Percentiles rank a stretch among this genome's conserved stretches.
These are phyloP conservation scores for Heliosperma pusillum DNA, from an alignment of 148 eudicot genomes.

Conservation along the genomic window DNA sequence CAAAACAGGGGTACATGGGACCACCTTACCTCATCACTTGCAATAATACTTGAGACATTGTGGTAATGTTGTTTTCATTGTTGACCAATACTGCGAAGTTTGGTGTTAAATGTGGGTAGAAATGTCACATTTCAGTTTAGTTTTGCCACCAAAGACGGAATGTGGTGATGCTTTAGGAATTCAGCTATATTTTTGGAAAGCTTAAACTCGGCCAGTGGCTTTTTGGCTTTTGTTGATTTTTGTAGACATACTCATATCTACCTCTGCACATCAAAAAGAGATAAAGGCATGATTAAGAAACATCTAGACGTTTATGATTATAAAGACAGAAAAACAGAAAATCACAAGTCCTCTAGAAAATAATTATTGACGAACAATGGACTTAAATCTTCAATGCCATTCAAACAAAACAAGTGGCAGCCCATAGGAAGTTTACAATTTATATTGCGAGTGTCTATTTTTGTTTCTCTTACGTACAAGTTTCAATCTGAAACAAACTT, in stretches of 20 bases:
- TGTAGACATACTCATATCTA: neutral
- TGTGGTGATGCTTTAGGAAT: neutral
- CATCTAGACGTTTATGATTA: too few species aligned
- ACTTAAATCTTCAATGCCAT: neutral
- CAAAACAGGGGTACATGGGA: too few species aligned
- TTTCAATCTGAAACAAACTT: neutral
- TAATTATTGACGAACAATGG: neutral
- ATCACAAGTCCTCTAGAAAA: neutral
- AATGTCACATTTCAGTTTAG: neutral
- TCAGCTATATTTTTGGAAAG: neutral
- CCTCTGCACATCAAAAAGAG: neutral
- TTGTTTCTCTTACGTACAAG: neutral
- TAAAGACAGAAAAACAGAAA: neutral
- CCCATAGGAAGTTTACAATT: slow-evolving; percentile 1
- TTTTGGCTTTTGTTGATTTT: neutral
- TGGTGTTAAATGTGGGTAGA: neutral
- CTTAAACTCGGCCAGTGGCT: neutral
- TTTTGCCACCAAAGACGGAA: neutral
- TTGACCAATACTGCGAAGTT: neutral
- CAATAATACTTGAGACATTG: too few species aligned
- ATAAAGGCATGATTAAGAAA: neutral
- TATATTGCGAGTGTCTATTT: neutral
- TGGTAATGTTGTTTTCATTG: too few species aligned
- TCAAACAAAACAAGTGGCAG: neutral
- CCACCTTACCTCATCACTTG: too few species aligned